Evolutionary conservation across 2,329 filamentous ascomycete species (phyloP), one percentile per base, ranked within the genome.

Genomic region (Aspergillus unguis): DNA sequence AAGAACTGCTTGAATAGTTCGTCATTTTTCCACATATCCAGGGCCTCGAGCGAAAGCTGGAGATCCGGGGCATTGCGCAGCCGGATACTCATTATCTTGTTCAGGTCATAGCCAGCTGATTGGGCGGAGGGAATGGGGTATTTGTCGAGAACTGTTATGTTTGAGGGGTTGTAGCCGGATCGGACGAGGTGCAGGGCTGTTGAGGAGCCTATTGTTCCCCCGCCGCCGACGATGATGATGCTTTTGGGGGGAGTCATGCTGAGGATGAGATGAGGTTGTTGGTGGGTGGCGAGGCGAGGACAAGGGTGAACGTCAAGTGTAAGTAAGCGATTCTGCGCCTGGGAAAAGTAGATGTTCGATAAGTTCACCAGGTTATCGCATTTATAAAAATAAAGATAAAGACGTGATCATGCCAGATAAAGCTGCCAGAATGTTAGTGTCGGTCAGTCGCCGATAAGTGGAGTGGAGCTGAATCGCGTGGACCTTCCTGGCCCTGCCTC

Each of bases 101-200:
- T 78, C 9, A 78, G 62, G 40, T 78, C 76, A 50, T 75, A 68
- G 3, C 75, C 76, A 1, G 76, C 76, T 0, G 76, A 77, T 45
- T 77, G 74, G 1, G 73, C 64, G 0, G 76, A 78, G 0, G 75
- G 75, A n/a, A 77, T 72, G 2, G 71, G 67, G 58, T 75, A 77
- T 2, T 70, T 68, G 53, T 79, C 76, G 3, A 78, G 70, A 7
- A 78, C 74, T 1, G 74, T 78, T 48, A 79, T 71, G 48, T 78
- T 75, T 27, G 47, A 49, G 6, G 47, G 47, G 0, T 71, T 72
- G 58, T 78, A 77, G 5, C 76, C 75, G 3, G 63, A 59, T 6
- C 75, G 67, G 33, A 73, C 44, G 1, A 79, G 71, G 59, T 78
- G 76, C 11, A 78, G 63, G 3, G 76, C 76, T 0, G 76, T 79